These are phyloP conservation scores for Lasiodiplodia hormozganensis DNA, from an alignment of 2,329 filamentous ascomycete genomes.

Conservation along the genomic window DNA sequence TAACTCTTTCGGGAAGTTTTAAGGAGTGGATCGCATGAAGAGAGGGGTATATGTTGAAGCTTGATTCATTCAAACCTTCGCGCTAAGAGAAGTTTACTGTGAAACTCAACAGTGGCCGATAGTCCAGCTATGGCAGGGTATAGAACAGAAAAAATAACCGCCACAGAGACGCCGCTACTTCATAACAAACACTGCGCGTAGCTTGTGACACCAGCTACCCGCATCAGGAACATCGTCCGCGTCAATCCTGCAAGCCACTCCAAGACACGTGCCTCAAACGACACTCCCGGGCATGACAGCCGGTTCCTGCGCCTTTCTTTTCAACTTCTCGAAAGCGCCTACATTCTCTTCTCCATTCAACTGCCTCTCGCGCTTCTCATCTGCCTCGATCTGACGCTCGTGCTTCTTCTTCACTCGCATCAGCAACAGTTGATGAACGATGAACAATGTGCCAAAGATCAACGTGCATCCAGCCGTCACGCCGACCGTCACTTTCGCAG, in stretches of 20 bases:
- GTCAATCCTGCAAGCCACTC: too few relatives aligned
- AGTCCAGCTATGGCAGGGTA: not conserved
- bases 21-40: too few relatives aligned
- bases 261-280: not conserved
- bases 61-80: too few relatives aligned
- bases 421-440: conserved; percentile 49
- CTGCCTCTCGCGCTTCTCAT: conserved; percentile 29
- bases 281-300: conserved; percentile 6
- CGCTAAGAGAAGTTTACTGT: too few relatives aligned
- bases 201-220: too few relatives aligned
- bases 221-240: not conserved
- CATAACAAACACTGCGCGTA: too few relatives aligned
- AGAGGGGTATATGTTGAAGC: too few relatives aligned
- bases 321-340: not conserved
- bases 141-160: not conserved
- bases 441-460: conserved; percentile 41
- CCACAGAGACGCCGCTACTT: too few relatives aligned
- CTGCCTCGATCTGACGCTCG: conserved; percentile 38
- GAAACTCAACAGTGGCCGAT: not conserved
- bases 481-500: conserved; percentile 50
- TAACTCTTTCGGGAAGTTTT: too few relatives aligned
- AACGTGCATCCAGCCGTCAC: conserved; percentile 46
- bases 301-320: conserved; percentile 14
- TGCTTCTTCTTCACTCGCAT: conserved; percentile 42
- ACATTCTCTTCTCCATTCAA: not conserved